Evolutionary conservation across 257 asterid genomes (phyloP), one percentile per base, ranked within the genome.

Genomic region (Ocimum tenuiflorum): DNA sequence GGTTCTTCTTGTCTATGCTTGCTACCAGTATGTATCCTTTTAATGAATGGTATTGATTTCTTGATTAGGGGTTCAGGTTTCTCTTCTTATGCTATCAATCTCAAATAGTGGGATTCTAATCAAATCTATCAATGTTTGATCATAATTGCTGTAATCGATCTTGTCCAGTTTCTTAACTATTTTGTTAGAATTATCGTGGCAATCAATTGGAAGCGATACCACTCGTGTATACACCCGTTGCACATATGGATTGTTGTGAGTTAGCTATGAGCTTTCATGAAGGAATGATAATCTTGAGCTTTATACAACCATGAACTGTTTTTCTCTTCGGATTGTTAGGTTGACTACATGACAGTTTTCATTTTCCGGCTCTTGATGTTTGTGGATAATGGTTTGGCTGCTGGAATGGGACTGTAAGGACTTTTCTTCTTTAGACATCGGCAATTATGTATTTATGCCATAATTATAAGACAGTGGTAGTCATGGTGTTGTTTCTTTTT

Each of bases 191-290:
- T 89, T 11, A 89, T 91, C 72, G 97, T 91, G 62, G 96, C 85
- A 12, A 78, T 91, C 75, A 91, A 85, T 80, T 92, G 99, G 99
- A 77, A 81, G 78, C 72, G 84, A 47, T 90, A 92, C 77, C 94
- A 87, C 71, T 79, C 76, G 0, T 92, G 99, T 77, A 67, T 80
- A 9, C 63, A 83, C 64, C 97, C 97, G 0, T 73, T 92, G 90
- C 97, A 92, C 84, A 90, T 89, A 80, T 92, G 97, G 99, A 90
- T 83, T 8, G 97, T 92, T 94, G 99, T 92, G 50, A 72, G 98
- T 76, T 4, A 15, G 20, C 29, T 48, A 51, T 55, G 17, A 52
- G 27, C 15, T 61, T 69, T 63, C 38, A 12, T 12, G 14, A 24
- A 41, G 33, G n/a, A 27, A 43, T 38, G 68, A 62, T 19, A 33